Base-by-base conservation (phyloP, 345 rosid species). In the Ricinus communis region DNA sequence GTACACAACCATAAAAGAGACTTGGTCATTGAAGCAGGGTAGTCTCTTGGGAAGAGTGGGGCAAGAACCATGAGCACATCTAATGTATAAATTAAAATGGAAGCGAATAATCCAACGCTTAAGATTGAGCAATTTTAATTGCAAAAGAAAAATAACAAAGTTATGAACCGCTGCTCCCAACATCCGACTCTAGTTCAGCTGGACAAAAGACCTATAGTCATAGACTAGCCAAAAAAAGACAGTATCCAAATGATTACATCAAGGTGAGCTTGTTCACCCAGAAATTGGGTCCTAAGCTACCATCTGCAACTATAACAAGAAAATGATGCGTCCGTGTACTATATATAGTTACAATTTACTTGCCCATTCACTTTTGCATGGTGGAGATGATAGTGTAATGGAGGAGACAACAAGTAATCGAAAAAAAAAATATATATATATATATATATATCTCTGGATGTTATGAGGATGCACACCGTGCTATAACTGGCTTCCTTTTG, bases 221-320 rank as follows among this genome's bases (percentile, higher is more conserved):
- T 33, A 15, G 24, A 62, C 50, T 38, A 24, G 51, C 31, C 30
- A 25, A 15, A 46, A 25, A 27, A 36, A n/a, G n/a, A n/a, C n/a
- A 25, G 25, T 62, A 12, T 40, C 31, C 31, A 5, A 62, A 40
- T 40, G 68, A 25, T 45, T 25, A 24, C 15, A 16, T 11, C 11
- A 25, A 6, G 22, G 54, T 0, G 38, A 64, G 68, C 68, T 64
- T 45, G 54, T 64, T 45, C 38, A 2, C 68, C 54, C 68, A 41
- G 38, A 22, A 7, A 5, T n/a, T 45, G 68, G 68, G 68, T 24
- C 68, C 68, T 45, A 64, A 45, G 68, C 68, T 64, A 64, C 68
- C 53, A 46, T 45, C 66, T 45, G 68, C 38, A 22, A 62, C 51
- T 62, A 62, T 43, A 14, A 41, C 51, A 4, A 24, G 50, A 41